Percentiles rank a stretch among this genome's conserved stretches.
Evolutionary conservation across 345 rosid species (phyloP).

Genomic region (Gossypium turneri): DNA sequence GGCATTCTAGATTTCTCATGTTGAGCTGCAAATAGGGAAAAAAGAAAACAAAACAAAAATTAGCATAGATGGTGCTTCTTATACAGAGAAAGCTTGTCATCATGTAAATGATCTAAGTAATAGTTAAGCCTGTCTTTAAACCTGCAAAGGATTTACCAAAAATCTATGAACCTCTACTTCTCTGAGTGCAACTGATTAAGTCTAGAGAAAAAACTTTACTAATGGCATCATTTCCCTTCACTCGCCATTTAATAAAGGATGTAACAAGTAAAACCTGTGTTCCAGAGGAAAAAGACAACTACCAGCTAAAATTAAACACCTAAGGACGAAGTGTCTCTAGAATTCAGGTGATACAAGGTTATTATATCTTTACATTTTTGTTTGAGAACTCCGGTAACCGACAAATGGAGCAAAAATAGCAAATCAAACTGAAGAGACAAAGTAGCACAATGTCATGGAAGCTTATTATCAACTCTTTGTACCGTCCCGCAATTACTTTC

Average conservation of each 20-base stretch:
- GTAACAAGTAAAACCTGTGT: not conserved
- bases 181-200: not conserved
- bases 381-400: not conserved
- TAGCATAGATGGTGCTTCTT: not conserved
- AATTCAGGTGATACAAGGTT: not conserved
- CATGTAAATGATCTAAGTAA: not conserved
- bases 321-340: not conserved
- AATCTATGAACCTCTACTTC: not conserved
- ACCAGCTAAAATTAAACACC: not conserved
- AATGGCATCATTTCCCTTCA: not conserved
- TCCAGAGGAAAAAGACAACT: not conserved
- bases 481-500: not conserved
- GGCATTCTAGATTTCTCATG: constrained; percentile 75
- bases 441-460: not conserved
- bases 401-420: not conserved
- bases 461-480: not conserved
- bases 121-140: not conserved
- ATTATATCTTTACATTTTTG: not conserved
- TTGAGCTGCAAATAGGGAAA: constrained; percentile 49
- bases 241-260: not conserved
- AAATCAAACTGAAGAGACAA: not conserved
- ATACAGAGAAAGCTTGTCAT: not conserved
- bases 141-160: not conserved
- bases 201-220: not conserved
- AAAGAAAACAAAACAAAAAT: not conserved